Percentiles rank a stretch among this genome's conserved stretches.
Conservation (phyloP, 106 monocot species). For the Amphibolis antarctica region DNA sequence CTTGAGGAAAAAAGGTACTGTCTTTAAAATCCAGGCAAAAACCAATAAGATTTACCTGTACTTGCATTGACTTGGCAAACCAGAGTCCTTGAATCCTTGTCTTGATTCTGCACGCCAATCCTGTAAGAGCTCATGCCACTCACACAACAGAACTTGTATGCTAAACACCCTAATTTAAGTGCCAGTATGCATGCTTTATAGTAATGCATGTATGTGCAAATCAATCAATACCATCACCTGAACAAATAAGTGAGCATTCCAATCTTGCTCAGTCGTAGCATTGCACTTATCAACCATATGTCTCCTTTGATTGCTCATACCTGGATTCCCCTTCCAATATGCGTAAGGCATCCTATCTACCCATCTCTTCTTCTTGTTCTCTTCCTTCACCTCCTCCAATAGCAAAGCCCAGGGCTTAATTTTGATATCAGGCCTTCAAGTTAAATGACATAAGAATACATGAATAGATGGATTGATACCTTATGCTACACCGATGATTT, state of each 20-base stretch:
- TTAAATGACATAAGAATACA: background rate
- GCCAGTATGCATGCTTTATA: too few species aligned
- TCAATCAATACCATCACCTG: background rate
- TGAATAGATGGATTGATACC: too few species aligned
- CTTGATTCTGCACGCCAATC: constrained; percentile 42
- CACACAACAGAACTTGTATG: too few species aligned
- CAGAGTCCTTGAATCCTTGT: constrained; percentile 54
- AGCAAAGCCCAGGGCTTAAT: constrained; percentile 39
- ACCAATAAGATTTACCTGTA: constrained; percentile 30
- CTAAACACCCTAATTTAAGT: too few species aligned
- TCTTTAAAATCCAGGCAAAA: too few species aligned
- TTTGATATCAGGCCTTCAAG: constrained; percentile 26
- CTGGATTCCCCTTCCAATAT: constrained; percentile 41
- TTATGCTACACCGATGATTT: too few species aligned
- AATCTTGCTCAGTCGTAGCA: constrained; percentile 16
- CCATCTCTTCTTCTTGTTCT: constrained; percentile 25
- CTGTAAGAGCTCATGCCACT: constrained; percentile 10
- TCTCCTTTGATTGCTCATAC: constrained; percentile 3
- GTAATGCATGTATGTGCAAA: too few species aligned
- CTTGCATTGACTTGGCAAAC: constrained; percentile 60
- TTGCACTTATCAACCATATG: constrained; percentile 28
- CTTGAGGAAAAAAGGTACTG: too few species aligned
- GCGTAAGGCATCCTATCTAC: constrained; percentile 32
- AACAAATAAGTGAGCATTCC: constrained; percentile 29
- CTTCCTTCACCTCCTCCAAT: constrained; percentile 26